Base-by-base conservation (phyloP, 1,284 basidiomycete species). In the Vanrija sp. region DNA sequence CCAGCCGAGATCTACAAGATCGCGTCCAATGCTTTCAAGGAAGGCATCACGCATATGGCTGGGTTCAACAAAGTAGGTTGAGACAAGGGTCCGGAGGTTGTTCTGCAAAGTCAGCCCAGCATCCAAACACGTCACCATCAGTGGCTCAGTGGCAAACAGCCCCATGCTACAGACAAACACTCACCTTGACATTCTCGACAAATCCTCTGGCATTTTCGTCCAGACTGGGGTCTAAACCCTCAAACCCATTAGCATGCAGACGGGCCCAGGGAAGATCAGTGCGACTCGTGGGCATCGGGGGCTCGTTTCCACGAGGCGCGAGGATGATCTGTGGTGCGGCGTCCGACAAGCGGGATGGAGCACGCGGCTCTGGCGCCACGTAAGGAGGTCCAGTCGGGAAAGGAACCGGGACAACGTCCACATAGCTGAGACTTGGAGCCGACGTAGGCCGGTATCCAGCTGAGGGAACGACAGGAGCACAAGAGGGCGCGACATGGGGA, bases 131-230 rank as follows among this genome's bases (percentile, higher is more conserved):
- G 21, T 8, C 29, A 12, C 25, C 43, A 10, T 23, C 53, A 19
- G 47, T 12, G 19, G 25, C 52, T 6, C 43, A 18, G 43, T 21
- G 21, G 12, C 7, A 14, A 26, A 14, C 19, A 5, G 21, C 21
- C 21, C 21, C 21, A 23, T 5, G 21, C 21, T 5, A 10, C 8
- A 23, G 40, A 28, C 43, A 28, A 19, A 44, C 16, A 61, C 77
- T 67, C 60, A 84, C 84, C 57, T 62, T 65, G 54, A 75, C 71
- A 52, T 73, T 75, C n/a, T 69, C 59, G 6, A 73, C 60, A 45
- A 75, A 73, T 1, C 72, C 70, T 5, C 61, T 54, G 0, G 68
- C 66, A 54, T 73, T 68, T 44, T 55, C 60, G 42, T 69, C 67
- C 43, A 71, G 58, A 7, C 63, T 58, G 3, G 57, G 44, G 23